These are phyloP conservation scores for Gypsophila paniculata DNA, from an alignment of 179 eudicot species.

Conservation along the genomic window DNA sequence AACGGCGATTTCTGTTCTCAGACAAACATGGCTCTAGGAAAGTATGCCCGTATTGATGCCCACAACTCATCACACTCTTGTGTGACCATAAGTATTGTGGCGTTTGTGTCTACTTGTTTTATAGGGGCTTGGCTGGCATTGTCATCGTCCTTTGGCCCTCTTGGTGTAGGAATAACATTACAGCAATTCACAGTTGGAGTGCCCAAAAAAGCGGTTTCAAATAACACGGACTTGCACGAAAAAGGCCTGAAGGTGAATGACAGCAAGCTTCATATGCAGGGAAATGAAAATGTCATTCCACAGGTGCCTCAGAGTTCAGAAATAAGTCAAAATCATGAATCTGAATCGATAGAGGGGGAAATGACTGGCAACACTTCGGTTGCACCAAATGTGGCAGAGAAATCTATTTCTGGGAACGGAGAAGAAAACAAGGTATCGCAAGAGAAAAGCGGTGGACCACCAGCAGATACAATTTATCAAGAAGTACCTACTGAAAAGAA, in stretches of 20 bases:
- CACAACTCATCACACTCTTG: constrained; percentile 33
- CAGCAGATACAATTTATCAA: constrained; percentile 9
- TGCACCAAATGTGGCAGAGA: constrained; percentile 8
- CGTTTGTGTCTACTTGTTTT: constrained; percentile 38
- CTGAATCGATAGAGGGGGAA: not conserved
- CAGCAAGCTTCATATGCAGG: constrained; percentile 15
- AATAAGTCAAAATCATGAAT: constrained; percentile 12
- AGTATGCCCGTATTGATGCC: constrained; percentile 36
- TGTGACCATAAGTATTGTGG: constrained; percentile 24
- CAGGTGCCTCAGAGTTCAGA: constrained; percentile 20
- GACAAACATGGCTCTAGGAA: constrained; percentile 36
- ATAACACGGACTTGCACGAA: constrained; percentile 12
- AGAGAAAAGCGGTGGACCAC: constrained; percentile 15
- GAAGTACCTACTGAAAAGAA: not conserved
- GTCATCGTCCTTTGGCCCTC: constrained; percentile 33
- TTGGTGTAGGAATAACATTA: constrained; percentile 22
- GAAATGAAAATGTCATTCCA: constrained; percentile 7
- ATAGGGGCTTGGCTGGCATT: constrained; percentile 44
- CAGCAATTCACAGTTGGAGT: constrained; percentile 28
- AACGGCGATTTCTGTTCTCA: constrained; percentile 8
- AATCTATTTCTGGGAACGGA: not conserved
- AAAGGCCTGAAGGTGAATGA: constrained; percentile 18
- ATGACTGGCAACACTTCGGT: constrained; percentile 9
- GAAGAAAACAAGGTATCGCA: constrained; percentile 6
- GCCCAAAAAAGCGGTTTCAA: constrained; percentile 15